Conservation (phyloP, 2,329 filamentous ascomycete genomes). For the Colletotrichum australisinense region DNA sequence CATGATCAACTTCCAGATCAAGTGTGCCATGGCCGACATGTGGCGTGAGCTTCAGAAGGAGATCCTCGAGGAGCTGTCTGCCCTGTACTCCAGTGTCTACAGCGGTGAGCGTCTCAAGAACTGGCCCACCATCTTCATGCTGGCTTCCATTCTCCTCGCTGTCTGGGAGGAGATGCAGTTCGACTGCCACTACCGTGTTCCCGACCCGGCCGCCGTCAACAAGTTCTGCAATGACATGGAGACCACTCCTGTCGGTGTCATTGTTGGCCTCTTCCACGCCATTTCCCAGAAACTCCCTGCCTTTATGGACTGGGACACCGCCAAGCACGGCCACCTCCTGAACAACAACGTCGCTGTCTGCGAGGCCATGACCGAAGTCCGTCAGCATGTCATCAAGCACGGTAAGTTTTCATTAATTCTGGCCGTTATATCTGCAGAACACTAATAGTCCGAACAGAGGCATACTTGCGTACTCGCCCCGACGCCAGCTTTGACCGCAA, state of each 20-base stretch:
- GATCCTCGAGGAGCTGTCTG: constrained; percentile 91
- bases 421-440: neutral
- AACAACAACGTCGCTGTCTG: constrained; percentile 93
- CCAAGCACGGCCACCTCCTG: constrained; percentile 89
- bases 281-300: constrained; percentile 96
- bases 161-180: constrained; percentile 99
- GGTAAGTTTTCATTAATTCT: constrained; percentile 68
- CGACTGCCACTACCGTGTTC: constrained; percentile 95
- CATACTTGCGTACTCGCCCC: constrained; percentile 84
- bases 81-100: constrained; percentile 97
- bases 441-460: constrained; percentile 72
- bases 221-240: constrained; percentile 99
- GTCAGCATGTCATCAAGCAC: constrained; percentile 91
- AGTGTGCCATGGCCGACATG: constrained; percentile 96
- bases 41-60: constrained; percentile 98
- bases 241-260: constrained; percentile 92
- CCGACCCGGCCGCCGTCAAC: constrained; percentile 83
- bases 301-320: constrained; percentile 93
- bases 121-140: constrained; percentile 99
- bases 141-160: constrained; percentile 90
- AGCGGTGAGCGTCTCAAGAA: constrained; percentile 97
- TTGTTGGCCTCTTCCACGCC: constrained; percentile 95
- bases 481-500: constrained; percentile 87
- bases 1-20: constrained; percentile 99
- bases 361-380: constrained; percentile 95